Evolutionary conservation across 768 basidiomycete genomes (phyloP), one percentile per base, ranked within the genome.

Genomic region (Calocera cornea): DNA sequence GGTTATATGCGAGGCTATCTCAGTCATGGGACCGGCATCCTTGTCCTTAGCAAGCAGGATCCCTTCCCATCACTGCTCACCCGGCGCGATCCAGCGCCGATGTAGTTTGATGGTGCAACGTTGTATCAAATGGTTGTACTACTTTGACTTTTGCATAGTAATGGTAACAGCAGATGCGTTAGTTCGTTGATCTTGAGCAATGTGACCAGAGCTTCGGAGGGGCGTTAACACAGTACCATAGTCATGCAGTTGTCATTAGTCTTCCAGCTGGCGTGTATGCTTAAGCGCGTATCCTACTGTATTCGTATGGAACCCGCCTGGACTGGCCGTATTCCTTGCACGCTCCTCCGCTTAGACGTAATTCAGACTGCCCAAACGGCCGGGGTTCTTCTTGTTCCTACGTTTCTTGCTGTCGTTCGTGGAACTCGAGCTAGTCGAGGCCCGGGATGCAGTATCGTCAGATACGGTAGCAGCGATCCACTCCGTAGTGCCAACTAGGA

Each of bases 1-100:
- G 90, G 90, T 22, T 91, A 87, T 75, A 87, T 98, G 77, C 84
- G 90, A 64, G 97, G 97, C 10, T 99, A 98, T 77, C 94, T 99
- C 72, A 93, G 92, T 64, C 97, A 99, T 73, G 91, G 90, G 74
- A 90, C 90, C 76, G 89, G 91, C 79, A 92, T 89, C 84, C 92
- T 97, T 2, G 97, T 99, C 3, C 76, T 97, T 50, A 87, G 91
- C 1, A 83, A 84, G 70, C 82, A 80, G 27, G 89, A 88, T 72
- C 84, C 92, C 7, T 97, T 97, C 74, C 92, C 94, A 1, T 81
- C 82, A 69, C 76, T 91, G 16, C 31, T 60, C 14, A 60, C 31
- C 7, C 54, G 54, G 22, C 24, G 10, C 7, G 54, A 60, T 10
- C 54, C 54, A 33, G 54, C 24, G 10, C 54, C 54, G 27, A 3